Evolutionary conservation across 2,329 filamentous ascomycete genomes (phyloP).

Genomic region (Lachnellula willkommii): DNA sequence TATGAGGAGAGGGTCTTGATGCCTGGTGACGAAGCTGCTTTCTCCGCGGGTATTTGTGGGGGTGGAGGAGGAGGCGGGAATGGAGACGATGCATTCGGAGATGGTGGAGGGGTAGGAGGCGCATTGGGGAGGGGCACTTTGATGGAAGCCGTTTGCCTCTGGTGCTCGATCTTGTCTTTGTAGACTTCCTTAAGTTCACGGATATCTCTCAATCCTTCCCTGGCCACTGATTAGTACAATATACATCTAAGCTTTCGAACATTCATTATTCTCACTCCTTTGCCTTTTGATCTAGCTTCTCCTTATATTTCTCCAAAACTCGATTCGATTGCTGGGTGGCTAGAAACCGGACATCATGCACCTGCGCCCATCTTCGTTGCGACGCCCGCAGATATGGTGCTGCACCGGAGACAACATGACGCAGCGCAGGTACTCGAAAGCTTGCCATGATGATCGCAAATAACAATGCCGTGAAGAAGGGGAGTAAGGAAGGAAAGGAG

Average conservation of each 20-base stretch:
- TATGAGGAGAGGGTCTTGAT: slow-evolving; percentile 59
- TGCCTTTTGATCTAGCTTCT: slow-evolving; percentile 80
- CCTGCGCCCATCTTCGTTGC: slow-evolving; percentile 84
- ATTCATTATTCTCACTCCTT: slow-evolving; percentile 43
- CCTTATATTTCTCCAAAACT: slow-evolving; percentile 77
- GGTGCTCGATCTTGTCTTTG: slow-evolving; percentile 70
- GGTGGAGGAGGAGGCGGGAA: slow-evolving; percentile 33
- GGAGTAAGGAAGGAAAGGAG: background rate
- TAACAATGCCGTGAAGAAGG: background rate
- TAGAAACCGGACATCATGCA: slow-evolving; percentile 87
- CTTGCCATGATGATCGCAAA: slow-evolving; percentile 41
- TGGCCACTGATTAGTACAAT: slow-evolving; percentile 15
- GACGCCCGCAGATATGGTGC: slow-evolving; percentile 30
- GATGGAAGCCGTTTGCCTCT: slow-evolving; percentile 62
- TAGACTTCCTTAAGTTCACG: slow-evolving; percentile 77
- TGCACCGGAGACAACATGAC: slow-evolving; percentile 33
- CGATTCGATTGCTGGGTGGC: slow-evolving; percentile 67
- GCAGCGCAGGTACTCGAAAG: slow-evolving; percentile 43
- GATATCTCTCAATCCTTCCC: slow-evolving; percentile 62
- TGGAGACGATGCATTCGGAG: slow-evolving; percentile 28
- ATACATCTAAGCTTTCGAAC: background rate
- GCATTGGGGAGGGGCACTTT: slow-evolving; percentile 35
- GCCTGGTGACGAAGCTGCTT: slow-evolving; percentile 30
- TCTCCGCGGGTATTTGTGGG: slow-evolving; percentile 17
- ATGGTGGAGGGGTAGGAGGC: slow-evolving; percentile 33